Evolutionary conservation across 306 rosid species (phyloP).

Genomic region (Carpinus viminea): DNA sequence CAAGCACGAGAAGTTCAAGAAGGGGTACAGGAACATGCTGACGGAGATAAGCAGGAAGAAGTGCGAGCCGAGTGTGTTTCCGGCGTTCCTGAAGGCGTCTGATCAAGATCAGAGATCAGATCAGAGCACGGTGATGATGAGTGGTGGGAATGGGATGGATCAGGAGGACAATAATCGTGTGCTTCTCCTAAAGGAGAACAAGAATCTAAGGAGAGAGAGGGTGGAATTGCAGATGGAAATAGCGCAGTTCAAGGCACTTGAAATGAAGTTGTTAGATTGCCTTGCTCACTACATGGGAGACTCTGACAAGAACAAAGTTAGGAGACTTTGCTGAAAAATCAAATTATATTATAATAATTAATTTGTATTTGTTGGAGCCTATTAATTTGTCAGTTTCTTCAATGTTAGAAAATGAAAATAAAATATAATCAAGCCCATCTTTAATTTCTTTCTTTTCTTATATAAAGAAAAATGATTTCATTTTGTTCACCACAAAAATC

Average conservation of each 20-base stretch:
- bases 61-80: conserved; percentile 83
- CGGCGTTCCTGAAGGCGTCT: conserved; percentile 66
- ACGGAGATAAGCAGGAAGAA: conserved; percentile 68
- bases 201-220: conserved; percentile 61
- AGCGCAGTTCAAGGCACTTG: conserved; percentile 64
- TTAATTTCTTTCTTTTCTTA: too few species aligned
- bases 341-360: too few species aligned
- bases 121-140: too few species aligned
- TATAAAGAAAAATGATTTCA: too few species aligned
- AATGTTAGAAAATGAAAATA: neutral
- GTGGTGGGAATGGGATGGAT: neutral
- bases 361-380: neutral
- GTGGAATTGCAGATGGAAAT: conserved; percentile 62
- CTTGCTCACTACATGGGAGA: conserved; percentile 44
- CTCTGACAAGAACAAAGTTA: conserved; percentile 33
- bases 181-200: conserved; percentile 64
- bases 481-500: too few species aligned
- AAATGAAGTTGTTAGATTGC: conserved; percentile 57
- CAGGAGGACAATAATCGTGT: conserved; percentile 37
- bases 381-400: neutral
- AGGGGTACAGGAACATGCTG: conserved; percentile 53
- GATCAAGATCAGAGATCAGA: conserved; percentile 32
- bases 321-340: conserved; percentile 24
- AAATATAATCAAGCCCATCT: neutral
- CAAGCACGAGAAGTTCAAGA: conserved; percentile 81